phyloP scores from a whole-genome alignment of 192 early-diverging fungal genomes.

The Diversispora eburnea region DNA sequence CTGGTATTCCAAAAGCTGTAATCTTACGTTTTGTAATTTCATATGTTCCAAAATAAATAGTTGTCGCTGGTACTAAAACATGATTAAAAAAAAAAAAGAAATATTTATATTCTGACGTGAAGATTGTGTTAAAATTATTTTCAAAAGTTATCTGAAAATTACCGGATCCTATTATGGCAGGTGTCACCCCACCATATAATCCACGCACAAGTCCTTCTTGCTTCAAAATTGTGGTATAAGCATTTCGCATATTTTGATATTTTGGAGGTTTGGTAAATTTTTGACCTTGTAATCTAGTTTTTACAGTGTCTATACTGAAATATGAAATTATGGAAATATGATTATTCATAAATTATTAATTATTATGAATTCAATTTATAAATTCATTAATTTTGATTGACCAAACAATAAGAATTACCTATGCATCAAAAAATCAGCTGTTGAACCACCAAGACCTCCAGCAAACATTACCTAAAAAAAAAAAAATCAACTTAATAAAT shows the following conservation, averaged over 20 bases:
- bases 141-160: background rate
- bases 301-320: constrained; percentile 51
- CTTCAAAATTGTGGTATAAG: constrained; percentile 51
- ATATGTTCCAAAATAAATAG: constrained; percentile 56
- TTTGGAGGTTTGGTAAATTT: constrained; percentile 41
- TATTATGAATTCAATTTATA: background rate
- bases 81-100: too few species aligned
- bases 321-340: background rate
- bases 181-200: constrained; percentile 52
- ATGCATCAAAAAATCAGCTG: constrained; percentile 55
- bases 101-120: background rate
- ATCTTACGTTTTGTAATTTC: constrained; percentile 54
- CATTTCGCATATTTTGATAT: constrained; percentile 56
- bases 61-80: constrained; percentile 49
- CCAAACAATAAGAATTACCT: constrained; percentile 37
- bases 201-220: constrained; percentile 53
- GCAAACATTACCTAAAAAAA: constrained; percentile 46
- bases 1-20: constrained; percentile 45
- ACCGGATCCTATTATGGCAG: constrained; percentile 53
- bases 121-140: background rate
- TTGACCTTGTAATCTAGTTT: constrained; percentile 57
- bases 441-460: constrained; percentile 51
- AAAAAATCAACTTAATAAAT: background rate
- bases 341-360: background rate
- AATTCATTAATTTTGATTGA: background rate